Evolutionary conservation across 192 early-diverging fungal genomes (phyloP).

Genomic region (Dimargaris cristalligena): DNA sequence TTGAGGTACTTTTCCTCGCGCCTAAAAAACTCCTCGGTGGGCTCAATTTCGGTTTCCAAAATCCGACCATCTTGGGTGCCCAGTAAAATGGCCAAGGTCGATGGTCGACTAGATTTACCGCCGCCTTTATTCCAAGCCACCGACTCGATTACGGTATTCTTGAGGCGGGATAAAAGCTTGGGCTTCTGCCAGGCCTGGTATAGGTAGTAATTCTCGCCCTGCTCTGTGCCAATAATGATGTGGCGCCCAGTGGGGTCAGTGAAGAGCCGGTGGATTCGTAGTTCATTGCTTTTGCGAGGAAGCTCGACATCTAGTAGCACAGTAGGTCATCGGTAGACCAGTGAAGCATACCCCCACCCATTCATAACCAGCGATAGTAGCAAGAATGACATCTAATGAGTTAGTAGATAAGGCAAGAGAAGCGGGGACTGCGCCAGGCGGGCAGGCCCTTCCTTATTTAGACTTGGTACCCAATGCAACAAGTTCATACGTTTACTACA

Average conservation of each 20-base stretch:
- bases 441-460: too few relatives aligned
- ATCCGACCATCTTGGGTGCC: constrained; percentile 75
- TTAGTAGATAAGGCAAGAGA: too few relatives aligned
- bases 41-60: constrained; percentile 79
- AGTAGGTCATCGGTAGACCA: too few relatives aligned
- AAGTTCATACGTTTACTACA: too few relatives aligned
- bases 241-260: constrained; percentile 81
- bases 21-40: constrained; percentile 68
- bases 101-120: constrained; percentile 23
- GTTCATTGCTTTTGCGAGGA: constrained; percentile 34
- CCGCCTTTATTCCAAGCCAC: constrained; percentile 75
- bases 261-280: constrained; percentile 53
- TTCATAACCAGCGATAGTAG: too few relatives aligned
- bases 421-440: too few relatives aligned
- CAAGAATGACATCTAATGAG: too few relatives aligned
- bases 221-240: constrained; percentile 70
- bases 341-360: too few relatives aligned
- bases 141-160: constrained; percentile 64
- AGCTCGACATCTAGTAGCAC: constrained; percentile 50
- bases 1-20: constrained; percentile 68
- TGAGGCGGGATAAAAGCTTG: constrained; percentile 59
- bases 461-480: too few relatives aligned
- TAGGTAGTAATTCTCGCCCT: constrained; percentile 85
- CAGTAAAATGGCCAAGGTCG: constrained; percentile 69
- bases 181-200: constrained; percentile 72